Base-by-base conservation (phyloP, 208 protist genomes). In the Leishmania aethiopica region DNA sequence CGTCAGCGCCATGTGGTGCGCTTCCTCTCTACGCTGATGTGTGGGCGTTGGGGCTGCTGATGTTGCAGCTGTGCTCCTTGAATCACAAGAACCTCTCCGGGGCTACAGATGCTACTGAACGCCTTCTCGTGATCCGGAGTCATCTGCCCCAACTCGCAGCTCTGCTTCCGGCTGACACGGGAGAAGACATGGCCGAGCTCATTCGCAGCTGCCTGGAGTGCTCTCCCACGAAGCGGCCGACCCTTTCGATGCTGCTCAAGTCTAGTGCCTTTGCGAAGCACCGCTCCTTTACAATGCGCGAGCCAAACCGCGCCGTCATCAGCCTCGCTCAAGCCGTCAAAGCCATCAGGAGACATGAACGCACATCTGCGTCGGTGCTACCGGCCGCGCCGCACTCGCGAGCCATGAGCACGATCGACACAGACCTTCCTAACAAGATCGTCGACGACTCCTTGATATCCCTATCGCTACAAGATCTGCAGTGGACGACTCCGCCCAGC, bases 301-400 rank as follows among this genome's bases (percentile, higher is more conserved):
- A 83, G 35, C 78, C 77, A 67, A 76, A 77, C 67, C 64, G 49
- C 25, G 45, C 74, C 10, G 47, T 80, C 55, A 86, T 86, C 45
- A 45, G 47, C 66, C 66, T 83, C 40, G 78, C 83, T 7, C 78
- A 86, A 35, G 83, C 83, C 22, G 78, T 86, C 7, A 49, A 5
- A 22, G 35, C 55, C 8, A 19, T 37, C 19, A 45, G 25, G 42
- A 51, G 51, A 15, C 22, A 51, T 3, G 10, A 32, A 17, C 25
- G 10, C 22, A 15, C 42, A 37, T 8, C 28, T 55, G 22, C 45
- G 45, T 35, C 40, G 25, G 4, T 35, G 40, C 42, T 55, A 6
- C 70, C 11, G 42, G 17, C 13, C 19, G 70, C 45, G 45, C 71
- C 25, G 11, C 51, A 45, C n/a, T 37, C 57, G 5, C 28, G 59